Evolutionary conservation across 1,284 basidiomycete species (phyloP), one percentile per base, ranked within the genome.

Genomic region (Boletus smithii): DNA sequence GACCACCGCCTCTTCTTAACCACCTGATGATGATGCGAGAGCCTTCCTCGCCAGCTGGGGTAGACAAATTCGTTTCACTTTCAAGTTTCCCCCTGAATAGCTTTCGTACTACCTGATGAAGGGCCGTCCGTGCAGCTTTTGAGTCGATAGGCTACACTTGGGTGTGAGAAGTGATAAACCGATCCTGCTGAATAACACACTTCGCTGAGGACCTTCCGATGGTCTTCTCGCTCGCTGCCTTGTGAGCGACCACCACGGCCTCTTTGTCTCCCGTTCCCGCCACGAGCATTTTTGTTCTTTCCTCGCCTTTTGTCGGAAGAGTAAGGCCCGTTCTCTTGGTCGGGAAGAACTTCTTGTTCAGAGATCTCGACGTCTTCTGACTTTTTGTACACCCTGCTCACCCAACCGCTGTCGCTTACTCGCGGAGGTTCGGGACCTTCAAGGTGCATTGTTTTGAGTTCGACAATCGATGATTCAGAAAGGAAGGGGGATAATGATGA

Each of bases 21-120:
- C 90, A 93, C 57, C 80, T 85, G 50, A 93, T 82, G 17, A 76
- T 72, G 52, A 92, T 85, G 20, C 79, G 73, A 24, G 82, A 82
- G 24, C 85, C 85, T 38, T 81, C 82, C 30, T 82, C 83, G 8
- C 69, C 65, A n/a, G 67, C 60, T 36, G 75, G 63, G 20, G 69
- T 58, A 32, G 70, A 75, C 49, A 70, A 72, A 55, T 88, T 83
- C 2, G 86, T 86, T 65, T 92, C 88, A 17, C 85, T 92, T 37
- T 94, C 87, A 33, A 98, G 77, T 54, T 86, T 87, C 17, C 91
- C 91, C 1, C 69, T 73, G 62, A 98, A 97, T 4, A 91, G 67
- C 50, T 87, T 82, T 39, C 97, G 82, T 32, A 99, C 73, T 10
- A 76, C 70, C 65, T 89, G 79, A 66, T 99, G 95, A 47, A 97